These are phyloP conservation scores for Penicillium sp. DNA, from an alignment of 2,329 filamentous ascomycete species.

Conservation along the genomic window DNA sequence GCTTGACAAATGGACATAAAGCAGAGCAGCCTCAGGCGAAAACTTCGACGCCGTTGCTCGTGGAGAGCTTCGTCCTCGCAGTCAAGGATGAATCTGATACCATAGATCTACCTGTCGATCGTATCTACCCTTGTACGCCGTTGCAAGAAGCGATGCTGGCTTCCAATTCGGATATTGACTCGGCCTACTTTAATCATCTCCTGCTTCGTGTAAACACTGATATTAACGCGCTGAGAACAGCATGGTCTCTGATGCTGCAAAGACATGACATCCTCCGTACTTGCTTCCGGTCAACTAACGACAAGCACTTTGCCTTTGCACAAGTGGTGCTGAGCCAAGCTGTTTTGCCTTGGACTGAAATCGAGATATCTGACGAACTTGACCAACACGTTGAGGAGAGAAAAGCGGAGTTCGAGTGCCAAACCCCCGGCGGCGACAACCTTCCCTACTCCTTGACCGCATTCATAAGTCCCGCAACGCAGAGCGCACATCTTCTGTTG, in stretches of 20 bases:
- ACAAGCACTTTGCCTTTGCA: conserved; percentile 61
- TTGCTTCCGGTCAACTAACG: conserved; percentile 66
- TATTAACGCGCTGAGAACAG: conserved; percentile 50
- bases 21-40: background rate
- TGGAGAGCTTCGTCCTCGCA: conserved; percentile 27
- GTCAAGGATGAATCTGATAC: conserved; percentile 35
- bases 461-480: conserved; percentile 14
- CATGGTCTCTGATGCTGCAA: conserved; percentile 62
- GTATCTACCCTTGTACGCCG: conserved; percentile 76
- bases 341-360: conserved; percentile 42
- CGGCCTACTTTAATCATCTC: conserved; percentile 71
- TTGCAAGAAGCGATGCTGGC: conserved; percentile 86
- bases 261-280: conserved; percentile 78
- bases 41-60: conserved; percentile 13
- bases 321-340: conserved; percentile 65
- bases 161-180: conserved; percentile 46
- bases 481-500: conserved; percentile 38
- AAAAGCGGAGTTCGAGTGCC: conserved; percentile 27
- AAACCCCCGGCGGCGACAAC: conserved; percentile 20
- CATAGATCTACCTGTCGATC: conserved; percentile 44
- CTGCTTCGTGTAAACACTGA: conserved; percentile 59
- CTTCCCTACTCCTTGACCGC: conserved; percentile 30
- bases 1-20: conserved; percentile 2
- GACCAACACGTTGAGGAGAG: conserved; percentile 49
- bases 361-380: conserved; percentile 43